A percentile compares a stretch with the other conserved stretches of the same genome.
These are phyloP conservation scores for Lodderomyces orthopsilosis DNA, from an alignment of 1,139 yeast genomes.

Conservation along the genomic window DNA sequence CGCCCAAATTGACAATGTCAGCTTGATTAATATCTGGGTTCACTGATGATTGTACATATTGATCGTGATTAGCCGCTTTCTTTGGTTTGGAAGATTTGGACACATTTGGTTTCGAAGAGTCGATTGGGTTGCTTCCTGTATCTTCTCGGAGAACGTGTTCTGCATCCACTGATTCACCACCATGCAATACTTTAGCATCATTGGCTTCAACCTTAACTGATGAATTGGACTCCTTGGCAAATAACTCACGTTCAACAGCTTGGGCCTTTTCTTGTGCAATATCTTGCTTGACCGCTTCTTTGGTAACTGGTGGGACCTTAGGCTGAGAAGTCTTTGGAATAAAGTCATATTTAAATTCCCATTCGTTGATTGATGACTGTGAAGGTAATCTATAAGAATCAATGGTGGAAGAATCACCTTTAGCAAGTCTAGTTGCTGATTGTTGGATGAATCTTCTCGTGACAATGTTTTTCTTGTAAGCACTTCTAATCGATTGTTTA, in stretches of 20 bases:
- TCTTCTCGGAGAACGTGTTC: conserved; percentile 44
- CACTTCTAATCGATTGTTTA: conserved; percentile 15
- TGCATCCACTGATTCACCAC: conserved; percentile 40
- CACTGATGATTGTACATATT: conserved; percentile 41
- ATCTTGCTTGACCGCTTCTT: conserved; percentile 50
- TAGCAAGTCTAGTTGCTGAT: conserved; percentile 22
- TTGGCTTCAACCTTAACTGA: conserved; percentile 49
- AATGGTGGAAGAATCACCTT: conserved; percentile 46
- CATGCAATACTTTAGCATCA: conserved; percentile 40
- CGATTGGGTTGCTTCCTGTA: conserved; percentile 31
- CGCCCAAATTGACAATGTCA: conserved; percentile 39
- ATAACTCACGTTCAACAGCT: conserved; percentile 41
- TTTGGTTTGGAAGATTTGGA: conserved; percentile 16
- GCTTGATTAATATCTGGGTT: conserved; percentile 42
- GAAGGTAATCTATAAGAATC: conserved; percentile 46
- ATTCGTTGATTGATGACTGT: conserved; percentile 47
- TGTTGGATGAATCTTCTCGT: conserved; percentile 7
- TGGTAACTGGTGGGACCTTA: conserved; percentile 51
- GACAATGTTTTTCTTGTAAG: conserved; percentile 13
- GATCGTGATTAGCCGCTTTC: conserved; percentile 42
- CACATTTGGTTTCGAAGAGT: conserved; percentile 17
- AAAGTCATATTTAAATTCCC: conserved; percentile 53
- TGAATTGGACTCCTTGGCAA: conserved; percentile 33
- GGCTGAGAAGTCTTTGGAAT: conserved; percentile 44
- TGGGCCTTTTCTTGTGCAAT: conserved; percentile 43